Base-by-base conservation (phyloP, 257 asterid genomes). In the Jaltomata sinuosa region DNA sequence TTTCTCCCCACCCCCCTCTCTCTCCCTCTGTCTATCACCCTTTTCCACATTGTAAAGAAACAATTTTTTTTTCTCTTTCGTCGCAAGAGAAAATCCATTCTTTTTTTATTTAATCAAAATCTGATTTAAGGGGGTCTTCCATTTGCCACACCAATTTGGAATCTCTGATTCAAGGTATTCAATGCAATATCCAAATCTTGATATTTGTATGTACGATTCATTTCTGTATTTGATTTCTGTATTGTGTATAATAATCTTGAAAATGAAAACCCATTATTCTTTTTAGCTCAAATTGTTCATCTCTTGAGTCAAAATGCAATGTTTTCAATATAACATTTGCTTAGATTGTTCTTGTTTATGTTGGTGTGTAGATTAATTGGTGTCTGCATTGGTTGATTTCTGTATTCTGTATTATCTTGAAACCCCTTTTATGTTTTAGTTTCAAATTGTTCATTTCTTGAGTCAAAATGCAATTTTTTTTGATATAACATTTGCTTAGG, bases 81-180 rank as follows among this genome's bases (percentile, higher is more conserved):
- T 74, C 38, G 38, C 36, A 74, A 74, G 81, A 74, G 81, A 74
- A 45, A 74, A 45, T 45, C 25, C 40, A 14, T 42, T 52, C 11
- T 49, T 65, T 61, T 12, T 52, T 5, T 11, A 38, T 29, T 79
- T 83, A 72, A 81, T 69, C 52, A 59, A 22, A 80, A 83, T 82
- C 78, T 77, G 61, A 59, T 80, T 82, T 71, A 67, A 79, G 84
- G 88, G 91, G 84, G 59, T 67, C 86, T 77, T 57, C 80, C 5
- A 57, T 11, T 38, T 68, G 85, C 81, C 84, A 76, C 79, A 85
- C 45, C 77, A 69, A 85, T 87, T 84, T 49, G 52, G 76, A 67
- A 55, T 55, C 42, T 85, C 82, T 85, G 85, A 83, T 87, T 85
- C 34, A 80, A 83, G 89, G 88, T 88, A 67, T 40, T 84, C 83